A percentile compares a stretch with the other conserved stretches of the same genome.
These are phyloP conservation scores for Catunica adiposa DNA, from an alignment of 2,329 filamentous ascomycete genomes.

Conservation along the genomic window DNA sequence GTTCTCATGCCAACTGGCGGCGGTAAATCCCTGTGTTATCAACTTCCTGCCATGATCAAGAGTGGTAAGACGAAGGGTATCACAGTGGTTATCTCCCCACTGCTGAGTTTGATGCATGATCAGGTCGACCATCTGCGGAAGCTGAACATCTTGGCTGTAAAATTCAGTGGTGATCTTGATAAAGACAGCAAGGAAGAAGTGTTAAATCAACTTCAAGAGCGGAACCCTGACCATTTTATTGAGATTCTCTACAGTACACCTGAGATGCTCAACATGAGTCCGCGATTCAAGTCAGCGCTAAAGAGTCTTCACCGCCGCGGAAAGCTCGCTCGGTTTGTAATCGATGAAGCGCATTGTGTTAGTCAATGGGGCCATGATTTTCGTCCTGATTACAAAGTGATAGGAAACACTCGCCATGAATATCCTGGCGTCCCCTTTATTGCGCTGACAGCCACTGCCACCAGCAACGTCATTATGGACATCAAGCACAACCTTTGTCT, in stretches of 20 bases:
- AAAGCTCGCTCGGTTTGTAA: conserved; percentile 77
- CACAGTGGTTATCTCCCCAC: conserved; percentile 84
- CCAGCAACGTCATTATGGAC: conserved; percentile 79
- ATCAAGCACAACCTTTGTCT: conserved; percentile 87
- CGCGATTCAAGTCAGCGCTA: conserved; percentile 48
- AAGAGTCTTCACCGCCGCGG: conserved; percentile 48
- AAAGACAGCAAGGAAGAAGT: conserved; percentile 47
- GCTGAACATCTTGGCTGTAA: conserved; percentile 59
- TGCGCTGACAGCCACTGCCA: conserved; percentile 89
- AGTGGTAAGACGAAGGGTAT: conserved; percentile 71
- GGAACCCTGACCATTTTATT: conserved; percentile 55
- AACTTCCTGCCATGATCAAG: conserved; percentile 71
- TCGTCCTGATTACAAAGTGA: conserved; percentile 79
- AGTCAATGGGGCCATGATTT: conserved; percentile 99
- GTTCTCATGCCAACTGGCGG: conserved; percentile 96
- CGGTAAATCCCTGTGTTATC: conserved; percentile 93
- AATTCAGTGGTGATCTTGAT: conserved; percentile 64
- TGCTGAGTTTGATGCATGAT: conserved; percentile 93
- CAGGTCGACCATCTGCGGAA: conserved; percentile 70
- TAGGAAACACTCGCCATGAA: conserved; percentile 55
- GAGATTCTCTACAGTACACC: conserved; percentile 90
- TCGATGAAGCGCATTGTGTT: conserved; percentile 98
- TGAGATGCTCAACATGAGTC: conserved; percentile 84
- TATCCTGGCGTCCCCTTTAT: conserved; percentile 77
- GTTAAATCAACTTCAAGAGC: conserved; percentile 43